Evolutionary conservation across 176 grass and related monocot species (phyloP), one percentile per base, ranked within the genome.

Genomic region (Rhynchospora breviuscula): DNA sequence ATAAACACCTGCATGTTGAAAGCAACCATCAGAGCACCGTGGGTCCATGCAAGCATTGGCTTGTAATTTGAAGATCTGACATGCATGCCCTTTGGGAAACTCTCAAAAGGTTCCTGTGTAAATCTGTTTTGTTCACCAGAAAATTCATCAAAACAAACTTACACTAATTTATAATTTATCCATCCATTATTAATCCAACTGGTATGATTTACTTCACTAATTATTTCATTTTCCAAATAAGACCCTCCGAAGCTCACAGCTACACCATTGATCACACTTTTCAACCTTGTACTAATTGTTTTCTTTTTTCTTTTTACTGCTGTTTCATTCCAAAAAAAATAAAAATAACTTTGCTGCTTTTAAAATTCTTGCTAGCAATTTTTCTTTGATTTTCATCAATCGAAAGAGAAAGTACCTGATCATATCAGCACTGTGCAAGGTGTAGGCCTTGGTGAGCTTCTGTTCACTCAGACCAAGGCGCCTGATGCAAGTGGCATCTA

Each of bases 11-110:
- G 95, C 86, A 90, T 98, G 63, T 98, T 98, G 66, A 95, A 95
- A 86, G 95, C 95, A 91, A 95, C 92, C 95, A 98, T 93, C 81
- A 95, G 95, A 6, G 91, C 92, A 82, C 95, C 95, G 86, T 98
- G 88, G 33, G 69, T 89, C 95, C 95, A 98, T 33, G 92, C 93
- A 63, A 89, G 71, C 49, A 98, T 87, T 64, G 95, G 92, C 47
- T 91, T 89, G 51, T 95, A 98, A 81, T 98, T 98, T 17, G 95
- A 90, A 84, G 95, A 98, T 74, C 67, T 91, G 79, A 98, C 85
- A 46, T 92, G 87, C 25, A 91, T 91, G 74, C 92, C 95, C 83
- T 95, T 98, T 4, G 95, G 95, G 72, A 91, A 64, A 98, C 83
- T 78, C 95, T 87, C 7, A 98, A 70, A 80, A 98, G 77, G 84